Conservation (phyloP, 768 basidiomycete species). For the Mycena venus region DNA sequence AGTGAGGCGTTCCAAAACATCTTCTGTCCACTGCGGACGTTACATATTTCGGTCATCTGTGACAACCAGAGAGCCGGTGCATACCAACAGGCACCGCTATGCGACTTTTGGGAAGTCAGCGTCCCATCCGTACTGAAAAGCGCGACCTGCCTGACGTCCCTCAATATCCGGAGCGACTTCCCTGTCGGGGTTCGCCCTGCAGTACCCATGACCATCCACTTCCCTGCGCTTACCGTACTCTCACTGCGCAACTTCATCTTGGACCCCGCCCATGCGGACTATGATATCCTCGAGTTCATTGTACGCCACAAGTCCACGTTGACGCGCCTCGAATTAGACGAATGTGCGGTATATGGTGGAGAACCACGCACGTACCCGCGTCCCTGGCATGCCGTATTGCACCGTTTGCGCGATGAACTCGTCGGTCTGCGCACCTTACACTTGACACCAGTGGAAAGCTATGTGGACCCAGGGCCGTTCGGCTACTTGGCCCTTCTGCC, state of each 20-base stretch:
- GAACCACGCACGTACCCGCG: background rate
- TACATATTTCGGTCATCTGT: background rate
- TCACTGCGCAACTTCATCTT: conserved; percentile 3
- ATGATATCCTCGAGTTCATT: conserved; percentile 6
- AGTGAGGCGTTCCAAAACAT: background rate
- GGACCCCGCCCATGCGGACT: background rate
- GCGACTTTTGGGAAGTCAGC: background rate
- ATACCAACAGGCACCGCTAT: background rate
- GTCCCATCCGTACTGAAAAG: background rate
- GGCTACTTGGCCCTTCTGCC: background rate
- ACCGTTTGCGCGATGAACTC: background rate
- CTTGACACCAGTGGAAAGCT: no score
- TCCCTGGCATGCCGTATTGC: conserved; percentile 14
- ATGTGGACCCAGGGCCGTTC: no score
- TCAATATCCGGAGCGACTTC: background rate
- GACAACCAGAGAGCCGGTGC: background rate
- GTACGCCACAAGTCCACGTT: conserved; percentile 20
- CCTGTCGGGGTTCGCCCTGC: background rate
- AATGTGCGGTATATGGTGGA: conserved; percentile 2
- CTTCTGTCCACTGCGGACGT: background rate
- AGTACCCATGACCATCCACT: background rate
- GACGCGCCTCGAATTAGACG: background rate
- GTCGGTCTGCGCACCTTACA: background rate
- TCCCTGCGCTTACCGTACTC: background rate
- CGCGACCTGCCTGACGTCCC: background rate